Evolutionary conservation across 192 early-diverging fungal species (phyloP).

Genomic region (Paraglomus brasilianum): DNA sequence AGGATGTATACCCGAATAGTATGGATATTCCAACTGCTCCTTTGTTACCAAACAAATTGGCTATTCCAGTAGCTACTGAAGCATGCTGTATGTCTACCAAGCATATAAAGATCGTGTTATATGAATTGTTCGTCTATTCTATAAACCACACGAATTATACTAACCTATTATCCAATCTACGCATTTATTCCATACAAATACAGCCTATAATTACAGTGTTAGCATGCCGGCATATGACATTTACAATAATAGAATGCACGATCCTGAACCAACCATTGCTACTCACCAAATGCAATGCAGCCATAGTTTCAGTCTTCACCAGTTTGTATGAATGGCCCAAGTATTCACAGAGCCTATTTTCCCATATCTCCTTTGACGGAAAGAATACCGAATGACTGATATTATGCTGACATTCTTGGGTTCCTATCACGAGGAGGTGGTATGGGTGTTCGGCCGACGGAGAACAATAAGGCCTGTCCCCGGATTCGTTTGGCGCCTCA

Average conservation of each 20-base stretch:
- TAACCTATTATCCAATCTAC: neutral
- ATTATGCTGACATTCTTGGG: conserved; percentile 56
- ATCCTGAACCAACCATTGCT: neutral
- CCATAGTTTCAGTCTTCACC: conserved; percentile 51
- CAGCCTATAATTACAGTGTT: conserved; percentile 1
- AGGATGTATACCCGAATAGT: conserved; percentile 44
- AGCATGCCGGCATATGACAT: neutral
- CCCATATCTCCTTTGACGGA: conserved; percentile 53
- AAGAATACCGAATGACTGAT: conserved; percentile 51
- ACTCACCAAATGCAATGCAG: conserved; percentile 44
- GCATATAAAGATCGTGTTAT: neutral
- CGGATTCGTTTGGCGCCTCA: neutral
- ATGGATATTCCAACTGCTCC: conserved; percentile 53
- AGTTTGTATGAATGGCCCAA: conserved; percentile 47
- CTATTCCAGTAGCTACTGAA: conserved; percentile 41
- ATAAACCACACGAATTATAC: neutral
- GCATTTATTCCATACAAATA: conserved; percentile 24
- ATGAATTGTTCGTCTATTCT: too few relatives aligned
- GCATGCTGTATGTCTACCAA: conserved; percentile 39
- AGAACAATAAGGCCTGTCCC: conserved; percentile 32
- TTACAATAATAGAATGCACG: neutral
- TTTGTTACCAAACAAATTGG: conserved; percentile 48
- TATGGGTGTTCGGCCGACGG: conserved; percentile 42
- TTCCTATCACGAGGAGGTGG: conserved; percentile 54
- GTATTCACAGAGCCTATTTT: conserved; percentile 35